Base-by-base conservation (phyloP, 495 filamentous ascomycete genomes). In the Pseudomonodictys pantanalensis region DNA sequence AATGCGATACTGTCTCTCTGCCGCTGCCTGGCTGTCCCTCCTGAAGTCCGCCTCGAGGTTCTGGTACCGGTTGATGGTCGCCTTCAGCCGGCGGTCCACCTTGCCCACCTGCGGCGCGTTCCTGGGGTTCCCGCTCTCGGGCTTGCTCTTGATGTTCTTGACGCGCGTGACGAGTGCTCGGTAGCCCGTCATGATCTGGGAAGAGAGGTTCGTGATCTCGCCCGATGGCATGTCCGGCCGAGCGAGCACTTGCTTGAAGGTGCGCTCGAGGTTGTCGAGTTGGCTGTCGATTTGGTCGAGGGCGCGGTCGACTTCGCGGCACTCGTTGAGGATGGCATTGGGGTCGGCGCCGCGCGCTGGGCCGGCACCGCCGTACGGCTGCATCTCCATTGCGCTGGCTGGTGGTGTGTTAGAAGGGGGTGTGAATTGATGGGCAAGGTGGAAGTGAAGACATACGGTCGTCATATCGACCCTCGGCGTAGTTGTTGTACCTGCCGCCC, bases 1-100 rank as follows among this genome's bases (percentile, higher is more conserved):
- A 69, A 97, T 96, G 57, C 88, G 82, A 72, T 92, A 93, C 66
- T 96, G 91, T 49, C 93, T 83, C 58, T 85, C 88, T 73, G 91
- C 86, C 71, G 93, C 90, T 38, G 86, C 86, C 58, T 85, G 78
- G n/a, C 90, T 78, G 62, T 86, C 83, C 71, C 87, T 84, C 64
- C 86, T 81, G 78, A 89, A 96, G 29, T 84, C 79, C 1, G 78
- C 78, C 72, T 97, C 92, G 39, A 87, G 73, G 57, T 78, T 78
- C 73, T 91, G 89, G 77, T 92, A 97, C 45, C 83, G 77, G 53
- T 89, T 81, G 71, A 95, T 88, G 44, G 89, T 86, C 58, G 77
- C 76, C 73, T 90, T 87, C 52, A 96, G 76, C 54, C 86, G 82
- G n/a, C 86, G 78, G 68, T 92, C 89, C 47, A 90, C 81, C 41